These are phyloP conservation scores for Cryptococcus depauperatus DNA, from an alignment of 1,284 basidiomycete genomes.

Conservation along the genomic window DNA sequence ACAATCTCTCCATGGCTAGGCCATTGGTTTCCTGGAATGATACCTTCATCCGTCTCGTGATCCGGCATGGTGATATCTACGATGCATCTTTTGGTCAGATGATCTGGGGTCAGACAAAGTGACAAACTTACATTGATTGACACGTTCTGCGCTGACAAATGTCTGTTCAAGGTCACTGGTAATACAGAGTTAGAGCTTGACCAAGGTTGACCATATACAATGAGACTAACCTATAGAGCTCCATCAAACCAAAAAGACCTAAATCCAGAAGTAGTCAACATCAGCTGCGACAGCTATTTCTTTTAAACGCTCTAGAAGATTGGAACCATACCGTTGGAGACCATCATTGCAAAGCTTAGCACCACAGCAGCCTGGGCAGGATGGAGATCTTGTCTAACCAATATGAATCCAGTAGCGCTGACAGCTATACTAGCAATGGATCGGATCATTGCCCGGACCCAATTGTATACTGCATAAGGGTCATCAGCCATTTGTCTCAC, in stretches of 20 bases:
- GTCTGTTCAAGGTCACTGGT: constrained; percentile 32
- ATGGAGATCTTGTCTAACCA: constrained; percentile 42
- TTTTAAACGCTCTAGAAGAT: too few relatives aligned
- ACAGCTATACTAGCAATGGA: constrained; percentile 32
- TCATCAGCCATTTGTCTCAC: not conserved
- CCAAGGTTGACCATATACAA: too few relatives aligned
- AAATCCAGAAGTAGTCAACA: not conserved
- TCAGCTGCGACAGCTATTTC: not conserved
- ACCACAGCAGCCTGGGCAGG: constrained; percentile 47
- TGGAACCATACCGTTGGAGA: constrained; percentile 38
- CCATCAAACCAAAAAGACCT: constrained; percentile 34
- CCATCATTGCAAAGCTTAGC: constrained; percentile 42
- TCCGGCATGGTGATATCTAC: constrained; percentile 32
- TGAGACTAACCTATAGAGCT: too few relatives aligned
- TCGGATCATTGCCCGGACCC: constrained; percentile 28
- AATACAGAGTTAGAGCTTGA: too few relatives aligned
- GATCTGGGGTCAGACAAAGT: not conserved
- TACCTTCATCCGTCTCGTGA: constrained; percentile 24
- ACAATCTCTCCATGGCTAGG: constrained; percentile 56
- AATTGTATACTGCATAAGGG: constrained; percentile 26
- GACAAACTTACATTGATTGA: constrained; percentile 41
- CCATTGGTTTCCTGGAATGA: constrained; percentile 52
- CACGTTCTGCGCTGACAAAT: constrained; percentile 44
- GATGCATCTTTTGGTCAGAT: constrained; percentile 46
- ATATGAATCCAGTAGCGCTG: constrained; percentile 41